Evolutionary conservation across 345 rosid species (phyloP), one percentile per base, ranked within the genome.

Genomic region (Murraya koenigii): DNA sequence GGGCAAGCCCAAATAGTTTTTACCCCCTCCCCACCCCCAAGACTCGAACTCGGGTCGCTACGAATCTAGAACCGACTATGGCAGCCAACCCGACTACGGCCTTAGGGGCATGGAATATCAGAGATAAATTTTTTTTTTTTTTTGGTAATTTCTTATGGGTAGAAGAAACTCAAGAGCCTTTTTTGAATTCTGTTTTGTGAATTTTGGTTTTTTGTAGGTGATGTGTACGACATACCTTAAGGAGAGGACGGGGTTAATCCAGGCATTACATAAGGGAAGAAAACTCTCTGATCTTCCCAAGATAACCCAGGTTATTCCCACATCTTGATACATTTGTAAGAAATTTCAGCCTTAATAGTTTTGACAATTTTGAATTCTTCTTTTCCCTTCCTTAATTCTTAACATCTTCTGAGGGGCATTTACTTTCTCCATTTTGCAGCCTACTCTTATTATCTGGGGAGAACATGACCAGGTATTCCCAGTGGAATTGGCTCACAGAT

Each of bases 381-480:
- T 56, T 52, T 38, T 49, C 3, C 36, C 7, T 67, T 54, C 26
- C 49, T 44, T 44, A 11, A 44, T 44, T 44, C 23, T 20, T n/a
- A n/a, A 30, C 26, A 69, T 41, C 71, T 78, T 32, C 25, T 58
- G 25, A 80, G 9, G 5, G 14, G 6, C 13, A 23, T 22, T 35
- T 49, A 13, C 52, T 78, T 55, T 72, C 61, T 54, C 71, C 55
- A 32, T 60, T 68, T 41, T 85, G 87, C 87, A 93, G 97, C 89
- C 93, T 3, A 87, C 92, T 32, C 84, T 89, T 59, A 74, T 93
- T 61, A 85, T 95, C 35, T 93, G 98, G 98, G 95, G 98, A 80
- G 95, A 92, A 78, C 82, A 89, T 47, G 99, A 95, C 82, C 87
- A 82, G 76, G 84, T 95, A 13, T 95, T 93, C 78, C 99, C 97